These are phyloP conservation scores for Agaricus bisporus DNA, from an alignment of 768 basidiomycete species.

Conservation along the genomic window DNA sequence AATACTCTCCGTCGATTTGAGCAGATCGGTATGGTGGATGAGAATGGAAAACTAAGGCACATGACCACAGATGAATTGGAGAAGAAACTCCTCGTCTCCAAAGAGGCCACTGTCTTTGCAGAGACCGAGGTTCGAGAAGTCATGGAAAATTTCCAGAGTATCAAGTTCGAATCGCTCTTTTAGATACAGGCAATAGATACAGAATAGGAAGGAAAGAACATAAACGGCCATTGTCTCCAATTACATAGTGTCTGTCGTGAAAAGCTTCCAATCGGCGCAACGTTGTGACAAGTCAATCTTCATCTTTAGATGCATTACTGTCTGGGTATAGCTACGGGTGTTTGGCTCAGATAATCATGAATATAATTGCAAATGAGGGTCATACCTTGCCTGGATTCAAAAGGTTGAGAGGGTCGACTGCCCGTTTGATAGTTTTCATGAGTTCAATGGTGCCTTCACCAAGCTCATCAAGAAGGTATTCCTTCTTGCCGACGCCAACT, in stretches of 20 bases:
- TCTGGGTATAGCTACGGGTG: conserved; percentile 28
- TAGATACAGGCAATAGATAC: background rate
- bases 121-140: conserved; percentile 70
- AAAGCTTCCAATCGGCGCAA: background rate
- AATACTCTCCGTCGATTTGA: conserved; percentile 67
- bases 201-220: background rate
- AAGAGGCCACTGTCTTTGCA: conserved; percentile 63
- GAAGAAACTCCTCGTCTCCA: conserved; percentile 63
- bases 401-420: conserved; percentile 74
- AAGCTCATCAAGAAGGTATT: conserved; percentile 79
- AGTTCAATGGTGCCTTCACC: conserved; percentile 76
- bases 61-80: conserved; percentile 74
- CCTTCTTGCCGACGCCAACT: conserved; percentile 80
- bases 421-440: conserved; percentile 80
- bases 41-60: conserved; percentile 34
- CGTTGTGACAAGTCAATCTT: background rate
- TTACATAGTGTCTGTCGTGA: background rate
- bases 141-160: conserved; percentile 61
- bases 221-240: background rate
- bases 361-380: background rate
- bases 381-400: conserved; percentile 81
- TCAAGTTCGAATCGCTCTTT: conserved; percentile 21
- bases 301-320: conserved; percentile 8
- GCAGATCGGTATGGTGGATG: conserved; percentile 50
- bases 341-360: conserved; percentile 7